Evolutionary conservation across 495 filamentous ascomycete genomes (phyloP).

Genomic region (Polyplosphaeria fusca): DNA sequence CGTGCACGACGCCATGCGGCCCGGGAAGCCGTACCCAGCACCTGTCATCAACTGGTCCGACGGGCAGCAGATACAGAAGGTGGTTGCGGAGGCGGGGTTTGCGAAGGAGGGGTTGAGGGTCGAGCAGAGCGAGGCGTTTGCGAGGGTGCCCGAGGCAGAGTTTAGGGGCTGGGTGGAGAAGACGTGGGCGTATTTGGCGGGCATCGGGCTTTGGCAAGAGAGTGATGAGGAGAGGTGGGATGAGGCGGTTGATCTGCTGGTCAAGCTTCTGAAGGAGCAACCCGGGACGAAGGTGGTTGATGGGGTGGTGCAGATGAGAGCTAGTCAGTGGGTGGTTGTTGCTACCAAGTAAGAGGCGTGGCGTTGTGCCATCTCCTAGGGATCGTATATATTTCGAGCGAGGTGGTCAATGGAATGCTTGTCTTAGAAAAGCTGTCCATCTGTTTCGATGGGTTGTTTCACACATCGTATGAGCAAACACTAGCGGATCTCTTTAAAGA

Average conservation of each 20-base stretch:
- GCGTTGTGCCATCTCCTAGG: no score
- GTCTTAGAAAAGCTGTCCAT: no score
- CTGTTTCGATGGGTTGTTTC: no score
- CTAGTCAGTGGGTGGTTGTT: slow-evolving; percentile 19
- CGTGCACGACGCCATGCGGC: slow-evolving; percentile 24
- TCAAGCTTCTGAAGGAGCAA: slow-evolving; percentile 17
- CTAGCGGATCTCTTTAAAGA: no score
- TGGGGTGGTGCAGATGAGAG: slow-evolving; percentile 14
- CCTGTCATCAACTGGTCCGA: slow-evolving; percentile 17
- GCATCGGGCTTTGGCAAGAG: slow-evolving; percentile 23
- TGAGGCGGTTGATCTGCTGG: slow-evolving; percentile 32
- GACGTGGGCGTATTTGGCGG: slow-evolving; percentile 34
- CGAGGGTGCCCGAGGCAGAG: slow-evolving; percentile 10
- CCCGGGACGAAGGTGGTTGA: slow-evolving; percentile 12
- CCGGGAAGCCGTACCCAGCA: slow-evolving; percentile 17
- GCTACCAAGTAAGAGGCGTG: slow-evolving; percentile 22
- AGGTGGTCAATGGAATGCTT: no score
- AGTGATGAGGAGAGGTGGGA: slow-evolving; percentile 40
- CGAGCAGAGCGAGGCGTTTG: slow-evolving; percentile 21
- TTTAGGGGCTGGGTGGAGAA: slow-evolving; percentile 26
- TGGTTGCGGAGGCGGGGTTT: slow-evolving; percentile 21
- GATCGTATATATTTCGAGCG: no score
- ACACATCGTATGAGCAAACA: no score
- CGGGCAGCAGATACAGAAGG: slow-evolving; percentile 16
- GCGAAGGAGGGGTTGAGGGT: slow-evolving; percentile 12